A percentile compares a stretch with the other conserved stretches of the same genome.
Evolutionary conservation across 2,329 filamentous ascomycete species (phyloP).

Genomic region (Botrytis byssoidea): DNA sequence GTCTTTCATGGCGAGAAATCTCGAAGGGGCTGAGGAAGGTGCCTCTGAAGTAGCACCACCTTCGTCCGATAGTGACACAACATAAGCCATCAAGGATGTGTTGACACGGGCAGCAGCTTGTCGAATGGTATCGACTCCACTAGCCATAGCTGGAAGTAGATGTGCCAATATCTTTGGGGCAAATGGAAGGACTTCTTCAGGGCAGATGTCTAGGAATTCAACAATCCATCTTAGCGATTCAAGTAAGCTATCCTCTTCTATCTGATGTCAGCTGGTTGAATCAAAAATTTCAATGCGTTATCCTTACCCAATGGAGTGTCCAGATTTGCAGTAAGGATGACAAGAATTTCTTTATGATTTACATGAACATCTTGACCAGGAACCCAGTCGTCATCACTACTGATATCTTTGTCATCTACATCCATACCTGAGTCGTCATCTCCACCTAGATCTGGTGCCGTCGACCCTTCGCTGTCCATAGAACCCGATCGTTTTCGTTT

Average conservation of each 20-base stretch:
- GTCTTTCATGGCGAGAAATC: slow-evolving; percentile 44
- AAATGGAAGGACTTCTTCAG: slow-evolving; percentile 92
- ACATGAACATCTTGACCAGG: slow-evolving; percentile 96
- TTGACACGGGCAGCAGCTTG: slow-evolving; percentile 89
- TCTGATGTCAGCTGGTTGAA: slow-evolving; percentile 25
- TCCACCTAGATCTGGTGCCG: slow-evolving; percentile 56
- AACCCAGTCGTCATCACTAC: slow-evolving; percentile 89
- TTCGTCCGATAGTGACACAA: slow-evolving; percentile 81
- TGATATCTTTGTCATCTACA: slow-evolving; percentile 57
- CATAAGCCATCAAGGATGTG: slow-evolving; percentile 86
- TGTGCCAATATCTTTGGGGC: slow-evolving; percentile 89
- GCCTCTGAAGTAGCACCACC: slow-evolving; percentile 47
- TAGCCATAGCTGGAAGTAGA: slow-evolving; percentile 90
- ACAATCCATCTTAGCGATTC: slow-evolving; percentile 95
- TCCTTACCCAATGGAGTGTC: slow-evolving; percentile 72
- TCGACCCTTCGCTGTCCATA: slow-evolving; percentile 59
- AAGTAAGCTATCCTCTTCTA: slow-evolving; percentile 87
- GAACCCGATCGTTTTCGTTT: slow-evolving; percentile 70
- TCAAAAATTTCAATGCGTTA: not conserved
- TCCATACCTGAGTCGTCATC: slow-evolving; percentile 58
- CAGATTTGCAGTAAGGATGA: slow-evolving; percentile 86
- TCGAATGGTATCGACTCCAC: slow-evolving; percentile 83
- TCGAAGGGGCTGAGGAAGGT: slow-evolving; percentile 41
- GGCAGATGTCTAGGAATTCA: slow-evolving; percentile 93
- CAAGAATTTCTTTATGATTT: slow-evolving; percentile 86